Conservation (phyloP, 768 basidiomycete species). For the Pleurotus ostreatus region DNA sequence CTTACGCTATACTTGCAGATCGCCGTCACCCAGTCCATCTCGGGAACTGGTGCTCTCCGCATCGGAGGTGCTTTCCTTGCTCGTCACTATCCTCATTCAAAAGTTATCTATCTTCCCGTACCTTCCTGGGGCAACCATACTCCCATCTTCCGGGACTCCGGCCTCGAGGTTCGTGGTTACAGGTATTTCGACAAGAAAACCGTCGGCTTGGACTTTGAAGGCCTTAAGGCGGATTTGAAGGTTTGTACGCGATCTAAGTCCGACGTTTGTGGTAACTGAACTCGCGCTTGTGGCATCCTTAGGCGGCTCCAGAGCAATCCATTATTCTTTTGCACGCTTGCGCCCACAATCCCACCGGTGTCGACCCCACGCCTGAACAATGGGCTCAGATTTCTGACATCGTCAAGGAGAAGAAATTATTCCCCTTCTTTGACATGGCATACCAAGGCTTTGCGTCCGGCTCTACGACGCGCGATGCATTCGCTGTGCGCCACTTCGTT, state of each 20-base stretch:
- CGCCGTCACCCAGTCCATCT: constrained; percentile 89
- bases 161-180: constrained; percentile 89
- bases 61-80: constrained; percentile 92
- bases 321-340: constrained; percentile 94
- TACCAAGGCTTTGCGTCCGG: constrained; percentile 99
- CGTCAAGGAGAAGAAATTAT: constrained; percentile 82
- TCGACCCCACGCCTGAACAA: constrained; percentile 91
- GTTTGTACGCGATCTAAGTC: constrained; percentile 31
- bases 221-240: constrained; percentile 82
- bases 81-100: constrained; percentile 82
- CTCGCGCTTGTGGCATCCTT: constrained; percentile 14
- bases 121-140: constrained; percentile 99
- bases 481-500: constrained; percentile 93
- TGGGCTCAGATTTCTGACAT: constrained; percentile 90
- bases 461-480: constrained; percentile 84
- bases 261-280: not conserved
- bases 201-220: constrained; percentile 88
- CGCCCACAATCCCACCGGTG: constrained; percentile 98
- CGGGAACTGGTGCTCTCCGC: constrained; percentile 95
- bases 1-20: constrained; percentile 40
- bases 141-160: constrained; percentile 90
- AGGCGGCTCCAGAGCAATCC: constrained; percentile 72
- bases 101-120: constrained; percentile 84
- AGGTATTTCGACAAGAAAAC: constrained; percentile 92
- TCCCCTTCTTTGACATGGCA: constrained; percentile 99